A percentile compares a stretch with the other conserved stretches of the same genome.
Conservation (phyloP, 306 rosid genomes). For the Benincasa hispida region DNA sequence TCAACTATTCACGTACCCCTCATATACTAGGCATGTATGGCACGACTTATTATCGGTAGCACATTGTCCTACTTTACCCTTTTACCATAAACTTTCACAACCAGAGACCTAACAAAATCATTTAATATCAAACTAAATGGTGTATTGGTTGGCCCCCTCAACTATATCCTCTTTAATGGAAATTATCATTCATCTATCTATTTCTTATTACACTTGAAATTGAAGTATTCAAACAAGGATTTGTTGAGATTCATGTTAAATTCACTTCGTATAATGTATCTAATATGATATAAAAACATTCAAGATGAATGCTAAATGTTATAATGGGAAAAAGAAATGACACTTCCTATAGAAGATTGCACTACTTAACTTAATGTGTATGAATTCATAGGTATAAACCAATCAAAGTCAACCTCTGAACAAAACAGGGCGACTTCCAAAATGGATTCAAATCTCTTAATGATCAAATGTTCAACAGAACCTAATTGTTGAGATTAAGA, state of each 20-base stretch:
- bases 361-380: neutral
- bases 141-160: neutral
- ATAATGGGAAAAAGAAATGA: neutral
- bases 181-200: neutral
- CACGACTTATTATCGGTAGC: neutral
- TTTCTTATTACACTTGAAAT: neutral
- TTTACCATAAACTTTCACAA: neutral
- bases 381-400: neutral
- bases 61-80: neutral
- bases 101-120: neutral
- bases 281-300: neutral
- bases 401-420: neutral
- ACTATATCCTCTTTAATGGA: neutral
- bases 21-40: neutral
- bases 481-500: neutral
- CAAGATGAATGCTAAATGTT: neutral
- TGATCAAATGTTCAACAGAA: neutral
- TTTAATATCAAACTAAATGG: neutral
- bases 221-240: neutral
- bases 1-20: neutral
- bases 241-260: neutral
- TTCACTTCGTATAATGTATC: neutral
- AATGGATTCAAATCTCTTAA: slow-evolving; percentile 1
- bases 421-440: neutral
- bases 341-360: neutral